These are phyloP conservation scores for Penicillium canescens DNA, from an alignment of 495 filamentous ascomycete species.

Conservation along the genomic window DNA sequence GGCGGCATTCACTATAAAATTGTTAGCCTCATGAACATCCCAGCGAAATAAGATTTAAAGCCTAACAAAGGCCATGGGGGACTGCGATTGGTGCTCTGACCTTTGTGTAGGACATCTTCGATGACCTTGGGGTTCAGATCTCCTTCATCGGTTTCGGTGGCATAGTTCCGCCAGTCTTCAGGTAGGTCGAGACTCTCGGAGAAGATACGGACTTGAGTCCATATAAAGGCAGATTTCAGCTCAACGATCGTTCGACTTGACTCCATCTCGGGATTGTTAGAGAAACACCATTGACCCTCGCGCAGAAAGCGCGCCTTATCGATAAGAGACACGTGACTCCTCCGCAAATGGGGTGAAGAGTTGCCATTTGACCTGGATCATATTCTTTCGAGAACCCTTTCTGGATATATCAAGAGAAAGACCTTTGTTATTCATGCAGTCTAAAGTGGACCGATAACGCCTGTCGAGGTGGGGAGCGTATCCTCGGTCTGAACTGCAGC, in stretches of 20 bases:
- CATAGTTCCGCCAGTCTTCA: slow-evolving; percentile 55
- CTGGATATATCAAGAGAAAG: too few relatives aligned
- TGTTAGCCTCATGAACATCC: slow-evolving; percentile 8
- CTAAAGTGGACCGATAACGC: background rate
- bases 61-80: background rate
- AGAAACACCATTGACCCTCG: slow-evolving; percentile 4
- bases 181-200: slow-evolving; percentile 56
- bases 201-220: slow-evolving; percentile 62
- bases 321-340: slow-evolving; percentile 2
- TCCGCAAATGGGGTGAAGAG: slow-evolving; percentile 1
- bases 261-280: slow-evolving; percentile 36
- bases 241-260: slow-evolving; percentile 54
- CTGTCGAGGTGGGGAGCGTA: background rate
- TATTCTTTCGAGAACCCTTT: too few relatives aligned
- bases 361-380: background rate
- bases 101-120: slow-evolving; percentile 54
- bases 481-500: slow-evolving; percentile 12
- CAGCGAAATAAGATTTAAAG: background rate
- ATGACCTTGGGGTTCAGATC: slow-evolving; percentile 55
- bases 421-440: too few relatives aligned
- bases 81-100: slow-evolving; percentile 20
- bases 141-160: slow-evolving; percentile 42
- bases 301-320: slow-evolving; percentile 3
- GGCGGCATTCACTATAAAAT: slow-evolving; percentile 57
- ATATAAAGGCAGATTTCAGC: slow-evolving; percentile 65